Base-by-base conservation (phyloP, 1,284 basidiomycete genomes). In the Ceratobasidium sp. region DNA sequence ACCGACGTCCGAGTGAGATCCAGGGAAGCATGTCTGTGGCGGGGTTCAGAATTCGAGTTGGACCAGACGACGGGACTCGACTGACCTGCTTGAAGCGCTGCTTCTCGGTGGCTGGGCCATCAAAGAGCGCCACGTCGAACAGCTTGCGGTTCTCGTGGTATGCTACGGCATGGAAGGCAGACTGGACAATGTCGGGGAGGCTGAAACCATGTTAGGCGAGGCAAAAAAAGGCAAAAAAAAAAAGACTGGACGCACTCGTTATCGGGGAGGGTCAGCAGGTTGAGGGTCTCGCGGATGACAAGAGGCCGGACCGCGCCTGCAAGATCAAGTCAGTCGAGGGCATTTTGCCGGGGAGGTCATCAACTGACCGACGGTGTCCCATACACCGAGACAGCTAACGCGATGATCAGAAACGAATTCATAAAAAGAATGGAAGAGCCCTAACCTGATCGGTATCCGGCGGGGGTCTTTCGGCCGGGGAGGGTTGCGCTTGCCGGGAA, bases 1-100 rank as follows among this genome's bases (percentile, higher is more conserved):
- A 1, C 73, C 73, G 14, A 74, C 72, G 32, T 74, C 73, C 9
- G 61, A 50, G 58, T 74, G 73, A 0, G 41, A 23, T 18, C 73
- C 73, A 9, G 72, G 48, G 58, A 74, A 72, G 50, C 58, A 59
- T 10, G 58, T 52, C 72, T 73, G 26, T 3, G n/a, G n/a, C n/a
- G 30, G 10, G 9, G 26, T 26, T 9, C 16, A 61, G 36, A 12
- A 18, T 23, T 36, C 2, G 10, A 28, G 12, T 41, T 10, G 36
- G 21, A 61, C 36, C 26, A n/a, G 21, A 9, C 6, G 34, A 9
- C 4, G 12, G 14, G 14, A 23, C 14, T 23, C 3, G 45, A 50
- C 70, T 71, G 12, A 52, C 61, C 32, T 73, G 70, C 18, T 30
- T 71, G 43, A 43, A 46, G 16, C 16, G 10, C 12, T 48, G 6